phyloP scores from a whole-genome alignment of 805 yeast genomes.

The Tetrapisispora arboricola region DNA sequence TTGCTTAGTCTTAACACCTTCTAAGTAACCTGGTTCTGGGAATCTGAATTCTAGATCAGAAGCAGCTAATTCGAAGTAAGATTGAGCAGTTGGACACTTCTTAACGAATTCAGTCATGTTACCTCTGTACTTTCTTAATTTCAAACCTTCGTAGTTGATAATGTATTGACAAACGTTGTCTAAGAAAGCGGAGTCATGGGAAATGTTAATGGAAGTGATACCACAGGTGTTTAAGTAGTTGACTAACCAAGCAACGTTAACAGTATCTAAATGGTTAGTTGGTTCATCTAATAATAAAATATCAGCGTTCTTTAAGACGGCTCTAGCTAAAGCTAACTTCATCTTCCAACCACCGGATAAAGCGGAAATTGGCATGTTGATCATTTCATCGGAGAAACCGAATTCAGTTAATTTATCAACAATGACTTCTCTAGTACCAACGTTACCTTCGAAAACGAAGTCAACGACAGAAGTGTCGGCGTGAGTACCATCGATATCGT shows the following conservation, averaged over 20 bases:
- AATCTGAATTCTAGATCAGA: conserved; percentile 91
- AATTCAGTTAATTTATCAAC: conserved; percentile 74
- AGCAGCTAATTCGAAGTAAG: conserved; percentile 98
- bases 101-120: conserved; percentile 97
- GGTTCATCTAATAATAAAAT: conserved; percentile 98
- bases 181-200: conserved; percentile 99
- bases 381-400: conserved; percentile 91
- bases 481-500: conserved; percentile 97
- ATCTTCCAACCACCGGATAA: conserved; percentile 99
- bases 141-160: conserved; percentile 99
- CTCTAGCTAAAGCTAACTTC: conserved; percentile 99
- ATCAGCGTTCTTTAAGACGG: conserved; percentile 97
- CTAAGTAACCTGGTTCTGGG: conserved; percentile 99
- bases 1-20: conserved; percentile 99
- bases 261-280: conserved; percentile 99
- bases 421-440: conserved; percentile 65
- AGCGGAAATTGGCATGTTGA: conserved; percentile 85
- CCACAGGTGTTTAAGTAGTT: conserved; percentile 99
- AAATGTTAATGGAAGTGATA: conserved; percentile 95
- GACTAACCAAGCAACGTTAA: conserved; percentile 98
- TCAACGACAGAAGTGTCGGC: conserved; percentile 92
- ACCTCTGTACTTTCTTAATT: conserved; percentile 99
- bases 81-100: conserved; percentile 97
- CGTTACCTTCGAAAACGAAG: conserved; percentile 71
- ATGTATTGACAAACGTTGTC: conserved; percentile 96